Percentiles rank a stretch among this genome's conserved stretches.
Conservation (phyloP, 768 basidiomycete genomes). For the Amanita pseudoporphyria region DNA sequence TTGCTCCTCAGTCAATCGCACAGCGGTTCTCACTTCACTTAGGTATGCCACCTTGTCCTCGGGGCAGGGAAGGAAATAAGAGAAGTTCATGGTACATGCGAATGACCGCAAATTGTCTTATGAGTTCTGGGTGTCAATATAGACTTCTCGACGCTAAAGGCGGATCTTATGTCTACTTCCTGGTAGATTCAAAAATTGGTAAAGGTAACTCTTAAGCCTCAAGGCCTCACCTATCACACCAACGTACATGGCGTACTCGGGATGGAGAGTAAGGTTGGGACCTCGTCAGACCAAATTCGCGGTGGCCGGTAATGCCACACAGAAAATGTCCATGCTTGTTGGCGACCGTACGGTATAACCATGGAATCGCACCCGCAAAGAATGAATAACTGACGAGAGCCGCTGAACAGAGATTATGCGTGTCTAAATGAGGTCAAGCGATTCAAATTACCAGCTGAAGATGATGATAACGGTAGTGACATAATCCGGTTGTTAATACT, state of each 20-base stretch:
- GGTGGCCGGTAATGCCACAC: not conserved
- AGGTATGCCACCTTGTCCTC: conserved; percentile 35
- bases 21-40: conserved; percentile 37
- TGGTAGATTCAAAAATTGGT: not conserved
- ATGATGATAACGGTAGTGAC: too few relatives aligned
- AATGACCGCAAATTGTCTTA: conserved; percentile 48
- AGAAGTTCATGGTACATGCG: conserved; percentile 31
- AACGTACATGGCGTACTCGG: conserved; percentile 46
- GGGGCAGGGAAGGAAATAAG: conserved; percentile 40
- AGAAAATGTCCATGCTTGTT: not conserved
- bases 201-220: not conserved
- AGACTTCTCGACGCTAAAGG: conserved; percentile 32
- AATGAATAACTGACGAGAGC: conserved; percentile 62
- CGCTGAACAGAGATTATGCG: conserved; percentile 47
- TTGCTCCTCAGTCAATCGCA: conserved; percentile 44
- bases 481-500: too few relatives aligned
- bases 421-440: conserved; percentile 35
- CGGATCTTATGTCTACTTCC: conserved; percentile 38
- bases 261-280: conserved; percentile 41
- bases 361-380: conserved; percentile 50
- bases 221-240: conserved; percentile 39
- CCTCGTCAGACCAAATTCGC: conserved; percentile 9
- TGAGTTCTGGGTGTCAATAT: conserved; percentile 35
- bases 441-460: too few relatives aligned
- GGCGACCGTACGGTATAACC: conserved; percentile 42